These are phyloP conservation scores for Scutellaria baicalensis DNA, from an alignment of 257 asterid species.

Conservation along the genomic window DNA sequence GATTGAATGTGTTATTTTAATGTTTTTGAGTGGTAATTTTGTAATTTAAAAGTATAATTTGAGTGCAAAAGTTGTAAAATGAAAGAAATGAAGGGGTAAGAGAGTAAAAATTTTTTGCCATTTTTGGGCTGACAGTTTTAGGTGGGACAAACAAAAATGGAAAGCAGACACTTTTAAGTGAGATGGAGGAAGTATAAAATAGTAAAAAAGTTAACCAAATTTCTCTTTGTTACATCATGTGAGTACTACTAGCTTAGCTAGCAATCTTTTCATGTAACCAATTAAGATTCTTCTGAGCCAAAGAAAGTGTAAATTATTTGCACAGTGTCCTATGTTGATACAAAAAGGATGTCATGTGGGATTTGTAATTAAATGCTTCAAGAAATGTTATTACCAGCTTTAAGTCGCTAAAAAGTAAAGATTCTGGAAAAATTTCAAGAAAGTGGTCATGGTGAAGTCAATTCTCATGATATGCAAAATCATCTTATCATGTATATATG, in stretches of 20 bases:
- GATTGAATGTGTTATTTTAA: no score
- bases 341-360: slow-evolving; percentile 8
- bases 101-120: no score
- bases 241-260: neutral
- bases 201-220: neutral
- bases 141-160: no score
- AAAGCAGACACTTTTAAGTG: no score
- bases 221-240: neutral
- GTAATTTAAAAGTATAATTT: no score
- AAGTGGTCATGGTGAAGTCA: slow-evolving; percentile 21
- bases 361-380: neutral
- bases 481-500: neutral
- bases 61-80: no score
- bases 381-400: slow-evolving; percentile 10
- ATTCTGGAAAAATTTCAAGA: neutral
- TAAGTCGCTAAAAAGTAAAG: slow-evolving; percentile 12
- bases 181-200: no score
- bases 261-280: neutral
- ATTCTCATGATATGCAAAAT: slow-evolving; percentile 28
- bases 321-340: slow-evolving; percentile 19
- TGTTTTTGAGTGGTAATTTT: no score
- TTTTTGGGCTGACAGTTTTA: no score
- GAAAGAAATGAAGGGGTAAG: no score
- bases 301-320: neutral
- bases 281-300: neutral